Base-by-base conservation (phyloP, 2,329 filamentous ascomycete genomes). In the Colletotrichum sidae region DNA sequence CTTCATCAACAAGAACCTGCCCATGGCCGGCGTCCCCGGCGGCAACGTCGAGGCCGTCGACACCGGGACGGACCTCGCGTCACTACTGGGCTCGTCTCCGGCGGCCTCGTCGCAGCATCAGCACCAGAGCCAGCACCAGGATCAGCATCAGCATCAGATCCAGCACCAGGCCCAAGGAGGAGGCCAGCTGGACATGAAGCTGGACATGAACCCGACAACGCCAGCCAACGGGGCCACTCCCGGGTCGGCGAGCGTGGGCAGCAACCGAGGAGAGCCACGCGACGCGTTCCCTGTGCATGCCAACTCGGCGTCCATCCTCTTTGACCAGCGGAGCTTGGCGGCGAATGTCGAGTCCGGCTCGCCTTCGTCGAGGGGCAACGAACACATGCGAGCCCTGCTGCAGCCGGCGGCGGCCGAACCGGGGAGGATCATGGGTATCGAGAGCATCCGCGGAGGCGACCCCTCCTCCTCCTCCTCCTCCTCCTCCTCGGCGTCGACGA, bases 11-110 rank as follows among this genome's bases (percentile, higher is more conserved):
- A 70, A 75, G 42, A 71, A 71, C 17, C 60, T 70, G 12, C 67
- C 79, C 65, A 60, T 71, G 12, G 34, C 59, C 38, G 65, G 73
- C 50, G 63, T 67, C 1, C 55, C 70, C 41, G 70, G 72, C 33
- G 73, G 80, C 37, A 70, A 72, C 9, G 73, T 81, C 34, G 76
- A 78, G 58, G 65, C 69, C 13, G 61, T 79, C n/a, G 77, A 79
- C 53, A 81, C 78, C 2, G 77, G 76, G 7, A 68, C 70, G 15
- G 76, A 79, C 55, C 67, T 78, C 47, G 52, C 64, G 1, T 54
- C 50, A 33, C 35, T 52, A 56, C 25, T 66, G 4, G 63, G 63
- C 9, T 66, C 62, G 68, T 66, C 64, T 9, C 58, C 51, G 1
- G 55, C 55, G 13, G 15, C 58, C 8, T 42, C 45, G 37, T 49